These are phyloP conservation scores for Monascus ruber DNA, from an alignment of 2,329 filamentous ascomycete species.

Conservation along the genomic window DNA sequence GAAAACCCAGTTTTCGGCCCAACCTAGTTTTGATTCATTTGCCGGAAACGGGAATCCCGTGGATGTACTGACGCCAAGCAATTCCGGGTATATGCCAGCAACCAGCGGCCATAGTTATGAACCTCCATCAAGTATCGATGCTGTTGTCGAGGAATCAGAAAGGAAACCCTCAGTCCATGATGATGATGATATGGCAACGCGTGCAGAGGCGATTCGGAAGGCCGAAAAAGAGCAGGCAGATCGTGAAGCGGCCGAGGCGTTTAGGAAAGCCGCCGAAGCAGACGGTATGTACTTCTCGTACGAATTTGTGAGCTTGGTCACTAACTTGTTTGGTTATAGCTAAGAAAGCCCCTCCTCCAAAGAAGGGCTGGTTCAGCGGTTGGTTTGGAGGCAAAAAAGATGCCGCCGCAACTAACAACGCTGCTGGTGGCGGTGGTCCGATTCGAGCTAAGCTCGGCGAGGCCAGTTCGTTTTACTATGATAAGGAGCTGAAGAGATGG, in stretches of 20 bases:
- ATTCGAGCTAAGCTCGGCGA: slow-evolving; percentile 91
- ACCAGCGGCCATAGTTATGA: slow-evolving; percentile 19
- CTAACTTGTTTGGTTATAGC: slow-evolving; percentile 37
- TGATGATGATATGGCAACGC: slow-evolving; percentile 54
- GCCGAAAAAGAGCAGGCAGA: slow-evolving; percentile 60
- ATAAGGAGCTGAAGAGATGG: slow-evolving; percentile 95
- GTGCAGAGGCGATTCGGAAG: slow-evolving; percentile 41
- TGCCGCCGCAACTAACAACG: slow-evolving; percentile 31
- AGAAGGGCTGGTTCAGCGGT: slow-evolving; percentile 64
- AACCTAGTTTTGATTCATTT: slow-evolving; percentile 7
- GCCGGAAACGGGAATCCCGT: not conserved
- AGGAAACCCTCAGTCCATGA: slow-evolving; percentile 75
- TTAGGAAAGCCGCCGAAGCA: slow-evolving; percentile 68
- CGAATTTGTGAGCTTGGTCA: slow-evolving; percentile 13
- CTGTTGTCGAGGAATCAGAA: slow-evolving; percentile 37
- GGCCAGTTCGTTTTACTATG: slow-evolving; percentile 84
- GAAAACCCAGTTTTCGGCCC: slow-evolving; percentile 3
- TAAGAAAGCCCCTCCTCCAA: slow-evolving; percentile 24
- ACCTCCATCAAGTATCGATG: slow-evolving; percentile 23
- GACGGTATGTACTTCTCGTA: slow-evolving; percentile 37
- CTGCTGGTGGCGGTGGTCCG: slow-evolving; percentile 48
- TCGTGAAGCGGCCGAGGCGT: slow-evolving; percentile 70
- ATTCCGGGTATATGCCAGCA: slow-evolving; percentile 26
- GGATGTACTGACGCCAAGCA: slow-evolving; percentile 10
- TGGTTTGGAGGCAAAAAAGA: slow-evolving; percentile 67